Percentiles rank a stretch among this genome's conserved stretches.
phyloP scores from a whole-genome alignment of 768 basidiomycete genomes.

The Scleroderma citrinum region DNA sequence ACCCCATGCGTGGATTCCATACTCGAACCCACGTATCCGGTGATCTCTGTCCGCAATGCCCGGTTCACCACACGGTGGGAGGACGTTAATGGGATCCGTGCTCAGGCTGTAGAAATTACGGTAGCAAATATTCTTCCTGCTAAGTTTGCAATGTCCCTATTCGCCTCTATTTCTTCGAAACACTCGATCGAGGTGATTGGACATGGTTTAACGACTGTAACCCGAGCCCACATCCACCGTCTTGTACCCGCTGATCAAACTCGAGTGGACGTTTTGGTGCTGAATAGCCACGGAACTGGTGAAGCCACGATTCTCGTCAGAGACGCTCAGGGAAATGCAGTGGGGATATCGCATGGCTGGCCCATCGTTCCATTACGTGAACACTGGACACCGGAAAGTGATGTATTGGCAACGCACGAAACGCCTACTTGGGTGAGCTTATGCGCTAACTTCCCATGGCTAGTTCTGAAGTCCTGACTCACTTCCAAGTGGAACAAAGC shows the following conservation, averaged over 20 bases:
- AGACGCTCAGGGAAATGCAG: constrained; percentile 27
- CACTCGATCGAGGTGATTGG: constrained; percentile 36
- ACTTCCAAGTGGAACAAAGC: constrained; percentile 40
- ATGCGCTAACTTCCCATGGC: not conserved
- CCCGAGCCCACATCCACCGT: constrained; percentile 37
- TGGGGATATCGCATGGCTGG: constrained; percentile 35
- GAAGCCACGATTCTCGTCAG: constrained; percentile 29
- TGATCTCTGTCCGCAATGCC: constrained; percentile 36
- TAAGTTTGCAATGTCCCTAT: constrained; percentile 14
- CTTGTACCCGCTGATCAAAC: constrained; percentile 47
- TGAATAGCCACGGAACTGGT: constrained; percentile 25
- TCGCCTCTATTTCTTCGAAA: constrained; percentile 27
- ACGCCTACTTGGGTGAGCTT: constrained; percentile 47
- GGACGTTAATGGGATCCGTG: constrained; percentile 29
- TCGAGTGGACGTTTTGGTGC: constrained; percentile 42
- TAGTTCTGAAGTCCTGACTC: not conserved
- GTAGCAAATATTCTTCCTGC: constrained; percentile 45
- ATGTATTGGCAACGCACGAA: constrained; percentile 39
- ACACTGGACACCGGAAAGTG: constrained; percentile 34
- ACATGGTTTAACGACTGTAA: constrained; percentile 36
- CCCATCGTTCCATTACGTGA: constrained; percentile 32
- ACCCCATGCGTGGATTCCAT: constrained; percentile 30
- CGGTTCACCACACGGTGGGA: constrained; percentile 46
- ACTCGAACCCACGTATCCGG: constrained; percentile 14
- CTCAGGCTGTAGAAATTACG: constrained; percentile 47